Percentiles rank a stretch among this genome's conserved stretches.
Evolutionary conservation across 2,329 filamentous ascomycete species (phyloP).

Genomic region (Fusarium pininemorale): DNA sequence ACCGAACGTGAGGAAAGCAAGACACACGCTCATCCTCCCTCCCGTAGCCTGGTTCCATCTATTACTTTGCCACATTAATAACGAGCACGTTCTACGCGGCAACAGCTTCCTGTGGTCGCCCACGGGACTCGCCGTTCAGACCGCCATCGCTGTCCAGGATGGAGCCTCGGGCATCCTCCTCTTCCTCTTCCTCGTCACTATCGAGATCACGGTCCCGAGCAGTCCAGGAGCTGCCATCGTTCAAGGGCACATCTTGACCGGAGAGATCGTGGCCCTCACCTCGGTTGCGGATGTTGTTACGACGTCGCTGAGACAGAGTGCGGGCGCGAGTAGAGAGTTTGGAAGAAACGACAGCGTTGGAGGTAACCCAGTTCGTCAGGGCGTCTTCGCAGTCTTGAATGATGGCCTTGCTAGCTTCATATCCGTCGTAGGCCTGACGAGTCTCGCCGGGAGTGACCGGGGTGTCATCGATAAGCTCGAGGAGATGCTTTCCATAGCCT

Average conservation of each 20-base stretch:
- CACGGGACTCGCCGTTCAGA: conserved; percentile 65
- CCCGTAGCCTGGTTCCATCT: background rate
- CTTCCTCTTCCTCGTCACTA: conserved; percentile 74
- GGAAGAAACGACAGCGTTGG: conserved; percentile 87
- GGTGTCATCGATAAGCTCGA: conserved; percentile 95
- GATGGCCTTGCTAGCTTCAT: conserved; percentile 97
- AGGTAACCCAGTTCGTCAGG: conserved; percentile 94
- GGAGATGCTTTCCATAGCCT: conserved; percentile 96
- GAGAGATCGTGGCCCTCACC: conserved; percentile 84
- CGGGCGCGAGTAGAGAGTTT: conserved; percentile 89
- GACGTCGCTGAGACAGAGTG: conserved; percentile 85
- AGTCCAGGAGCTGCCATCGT: conserved; percentile 86
- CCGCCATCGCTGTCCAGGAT: conserved; percentile 62
- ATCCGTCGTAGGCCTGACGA: conserved; percentile 93
- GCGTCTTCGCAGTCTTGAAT: conserved; percentile 99
- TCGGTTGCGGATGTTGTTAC: conserved; percentile 73
- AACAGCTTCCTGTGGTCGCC: conserved; percentile 63
- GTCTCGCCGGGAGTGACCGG: conserved; percentile 98
- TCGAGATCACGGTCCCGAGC: conserved; percentile 72
- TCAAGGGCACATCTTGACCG: conserved; percentile 80
- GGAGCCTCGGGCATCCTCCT: conserved; percentile 60
- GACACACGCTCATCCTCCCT: background rate
- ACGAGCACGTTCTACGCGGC: conserved; percentile 50
- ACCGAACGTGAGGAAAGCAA: conserved; percentile 10
- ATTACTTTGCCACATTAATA: conserved; percentile 4